A percentile compares a stretch with the other conserved stretches of the same genome.
Conservation (phyloP, 306 rosid genomes). For the Cicer arietinum region DNA sequence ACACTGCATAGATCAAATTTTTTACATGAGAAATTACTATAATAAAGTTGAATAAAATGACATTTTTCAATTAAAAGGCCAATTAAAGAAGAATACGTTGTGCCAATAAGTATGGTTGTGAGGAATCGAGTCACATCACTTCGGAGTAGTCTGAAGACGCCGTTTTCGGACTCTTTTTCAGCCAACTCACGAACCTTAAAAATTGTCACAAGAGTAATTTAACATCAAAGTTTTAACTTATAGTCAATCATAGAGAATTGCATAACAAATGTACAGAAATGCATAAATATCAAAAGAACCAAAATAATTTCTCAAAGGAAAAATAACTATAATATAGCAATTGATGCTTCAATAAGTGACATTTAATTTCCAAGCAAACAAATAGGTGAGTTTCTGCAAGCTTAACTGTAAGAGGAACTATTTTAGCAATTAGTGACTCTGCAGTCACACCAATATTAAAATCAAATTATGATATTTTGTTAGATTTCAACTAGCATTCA, state of each 20-base stretch:
- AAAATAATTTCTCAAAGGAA: constrained; percentile 9
- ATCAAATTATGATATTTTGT: constrained; percentile 4
- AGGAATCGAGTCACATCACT: constrained; percentile 94
- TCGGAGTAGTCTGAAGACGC: constrained; percentile 89
- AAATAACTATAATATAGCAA: constrained; percentile 31
- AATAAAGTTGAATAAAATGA: constrained; percentile 31
- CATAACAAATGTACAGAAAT: constrained; percentile 22
- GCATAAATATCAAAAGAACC: constrained; percentile 13
- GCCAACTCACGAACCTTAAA: constrained; percentile 84
- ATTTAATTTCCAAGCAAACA: constrained; percentile 20
- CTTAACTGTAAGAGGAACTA: constrained; percentile 14
- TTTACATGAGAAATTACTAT: constrained; percentile 53
- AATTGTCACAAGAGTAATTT: constrained; percentile 41
- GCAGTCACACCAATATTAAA: constrained; percentile 19
- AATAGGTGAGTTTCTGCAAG: constrained; percentile 8
- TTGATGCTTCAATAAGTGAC: constrained; percentile 30
- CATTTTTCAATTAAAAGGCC: constrained; percentile 34
- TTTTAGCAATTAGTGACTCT: constrained; percentile 29
- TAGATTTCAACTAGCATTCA: constrained; percentile 26
- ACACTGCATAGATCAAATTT: constrained; percentile 68
- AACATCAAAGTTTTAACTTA: constrained; percentile 39
- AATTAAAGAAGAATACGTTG: constrained; percentile 73
- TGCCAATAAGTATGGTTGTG: constrained; percentile 98
- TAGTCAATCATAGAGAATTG: constrained; percentile 15
- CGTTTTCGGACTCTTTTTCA: constrained; percentile 89